A percentile compares a stretch with the other conserved stretches of the same genome.
Evolutionary conservation across 805 yeast genomes (phyloP).

Genomic region (Pichia thaimueangensis): DNA sequence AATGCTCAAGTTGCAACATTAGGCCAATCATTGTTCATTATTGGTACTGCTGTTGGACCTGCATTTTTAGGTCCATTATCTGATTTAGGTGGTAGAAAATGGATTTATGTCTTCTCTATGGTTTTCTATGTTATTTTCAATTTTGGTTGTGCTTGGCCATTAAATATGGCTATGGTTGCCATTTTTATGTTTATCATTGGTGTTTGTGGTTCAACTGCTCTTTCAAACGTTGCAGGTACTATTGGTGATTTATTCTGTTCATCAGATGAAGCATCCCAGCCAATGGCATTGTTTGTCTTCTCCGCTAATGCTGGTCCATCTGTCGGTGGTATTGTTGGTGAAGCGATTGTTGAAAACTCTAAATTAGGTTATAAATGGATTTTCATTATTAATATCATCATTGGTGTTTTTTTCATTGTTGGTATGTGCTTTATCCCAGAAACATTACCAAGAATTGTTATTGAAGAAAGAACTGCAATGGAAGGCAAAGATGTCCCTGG

Average conservation of each 20-base stretch:
- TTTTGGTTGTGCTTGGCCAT: slow-evolving; percentile 32
- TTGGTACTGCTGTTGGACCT: slow-evolving; percentile 33
- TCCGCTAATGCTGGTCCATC: slow-evolving; percentile 33
- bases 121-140: slow-evolving; percentile 26
- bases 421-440: slow-evolving; percentile 26
- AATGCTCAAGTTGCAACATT: slow-evolving; percentile 29
- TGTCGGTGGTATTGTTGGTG: slow-evolving; percentile 33
- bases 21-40: slow-evolving; percentile 31
- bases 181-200: slow-evolving; percentile 31
- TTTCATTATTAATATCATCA: slow-evolving; percentile 28
- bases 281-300: slow-evolving; percentile 31
- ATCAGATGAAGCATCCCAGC: slow-evolving; percentile 31
- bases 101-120: slow-evolving; percentile 30
- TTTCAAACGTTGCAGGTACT: slow-evolving; percentile 32
- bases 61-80: slow-evolving; percentile 33
- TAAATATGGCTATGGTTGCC: slow-evolving; percentile 29
- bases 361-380: slow-evolving; percentile 30
- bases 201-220: slow-evolving; percentile 28
- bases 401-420: slow-evolving; percentile 24
- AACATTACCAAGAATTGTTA: slow-evolving; percentile 32
- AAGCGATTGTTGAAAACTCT: slow-evolving; percentile 28
- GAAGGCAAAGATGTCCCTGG: slow-evolving; percentile 21
- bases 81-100: slow-evolving; percentile 32
- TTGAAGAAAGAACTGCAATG: slow-evolving; percentile 25
- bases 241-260: slow-evolving; percentile 31